phyloP scores from a whole-genome alignment of 805 yeast species.

The Ogataea angusta region DNA sequence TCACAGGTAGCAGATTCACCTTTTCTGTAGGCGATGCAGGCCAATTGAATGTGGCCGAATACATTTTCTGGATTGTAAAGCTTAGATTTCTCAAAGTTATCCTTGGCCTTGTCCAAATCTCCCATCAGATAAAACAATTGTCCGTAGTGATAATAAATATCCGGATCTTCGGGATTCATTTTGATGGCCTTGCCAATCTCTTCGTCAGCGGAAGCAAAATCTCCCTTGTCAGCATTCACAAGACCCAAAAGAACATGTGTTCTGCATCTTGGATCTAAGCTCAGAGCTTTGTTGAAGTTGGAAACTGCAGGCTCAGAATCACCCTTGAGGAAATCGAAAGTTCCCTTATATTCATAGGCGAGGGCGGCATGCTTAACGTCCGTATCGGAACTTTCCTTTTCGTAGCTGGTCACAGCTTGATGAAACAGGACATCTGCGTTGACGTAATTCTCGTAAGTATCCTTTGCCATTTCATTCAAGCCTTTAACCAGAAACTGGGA shows the following conservation, averaged over 20 bases:
- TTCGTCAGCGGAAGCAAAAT: conserved; percentile 52
- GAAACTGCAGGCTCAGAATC: conserved; percentile 63
- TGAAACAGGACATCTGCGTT: conserved; percentile 55
- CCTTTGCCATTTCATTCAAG: conserved; percentile 45
- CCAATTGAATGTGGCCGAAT: conserved; percentile 86
- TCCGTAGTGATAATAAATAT: conserved; percentile 90
- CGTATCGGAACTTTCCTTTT: conserved; percentile 37
- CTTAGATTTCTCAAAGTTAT: conserved; percentile 72
- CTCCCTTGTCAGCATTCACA: conserved; percentile 75
- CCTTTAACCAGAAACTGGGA: conserved; percentile 66
- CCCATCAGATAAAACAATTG: conserved; percentile 83
- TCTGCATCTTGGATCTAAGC: conserved; percentile 71
- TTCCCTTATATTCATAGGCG: conserved; percentile 81
- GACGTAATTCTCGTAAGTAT: conserved; percentile 58
- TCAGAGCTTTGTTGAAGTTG: conserved; percentile 63
- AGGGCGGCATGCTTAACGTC: conserved; percentile 48
- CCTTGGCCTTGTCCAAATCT: conserved; percentile 68
- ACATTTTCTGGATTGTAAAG: conserved; percentile 71
- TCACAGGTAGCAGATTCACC: conserved; percentile 60
- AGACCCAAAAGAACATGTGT: conserved; percentile 80
- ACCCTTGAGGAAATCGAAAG: conserved; percentile 77
- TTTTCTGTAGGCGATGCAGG: conserved; percentile 84
- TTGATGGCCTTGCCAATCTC: conserved; percentile 72
- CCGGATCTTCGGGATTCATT: conserved; percentile 69
- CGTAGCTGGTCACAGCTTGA: conserved; percentile 51